Evolutionary conservation across 23 red algal species (phyloP).

Genomic region (Gracilaria gracilis): DNA sequence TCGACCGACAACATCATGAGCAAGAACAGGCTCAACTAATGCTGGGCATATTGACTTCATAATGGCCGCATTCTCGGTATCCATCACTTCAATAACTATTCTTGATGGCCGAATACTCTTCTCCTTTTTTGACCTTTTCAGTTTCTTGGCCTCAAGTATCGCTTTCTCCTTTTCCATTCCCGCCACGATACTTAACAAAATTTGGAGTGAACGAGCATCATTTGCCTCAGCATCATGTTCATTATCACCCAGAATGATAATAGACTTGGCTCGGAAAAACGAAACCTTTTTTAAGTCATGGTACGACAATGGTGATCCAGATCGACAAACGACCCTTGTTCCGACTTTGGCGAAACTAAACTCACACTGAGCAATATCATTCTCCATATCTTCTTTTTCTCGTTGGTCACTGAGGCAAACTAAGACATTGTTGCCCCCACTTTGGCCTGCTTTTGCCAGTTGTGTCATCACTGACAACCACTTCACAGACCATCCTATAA

Average conservation of each 20-base stretch:
- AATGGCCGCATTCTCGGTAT: slow-evolving; percentile 69
- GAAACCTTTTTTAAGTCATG: slow-evolving; percentile 64
- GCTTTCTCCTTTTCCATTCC: slow-evolving; percentile 62
- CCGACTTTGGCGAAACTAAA: slow-evolving; percentile 65
- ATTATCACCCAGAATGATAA: slow-evolving; percentile 69
- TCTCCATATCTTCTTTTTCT: slow-evolving; percentile 77
- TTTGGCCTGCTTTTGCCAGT: slow-evolving; percentile 68
- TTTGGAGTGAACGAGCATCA: slow-evolving; percentile 64
- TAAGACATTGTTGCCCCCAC: slow-evolving; percentile 54
- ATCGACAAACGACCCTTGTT: slow-evolving; percentile 69
- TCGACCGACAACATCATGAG: slow-evolving; percentile 69
- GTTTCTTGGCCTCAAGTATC: slow-evolving; percentile 21
- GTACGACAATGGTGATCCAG: slow-evolving; percentile 62
- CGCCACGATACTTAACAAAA: slow-evolving; percentile 63
- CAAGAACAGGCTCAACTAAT: slow-evolving; percentile 65
- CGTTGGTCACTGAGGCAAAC: slow-evolving; percentile 69
- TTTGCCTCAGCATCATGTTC: slow-evolving; percentile 65
- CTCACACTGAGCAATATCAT: slow-evolving; percentile 71
- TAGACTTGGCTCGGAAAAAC: slow-evolving; percentile 56
- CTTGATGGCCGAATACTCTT: slow-evolving; percentile 33
- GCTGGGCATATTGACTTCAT: slow-evolving; percentile 71
- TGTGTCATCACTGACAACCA: slow-evolving; percentile 68
- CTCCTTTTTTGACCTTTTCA: slow-evolving; percentile 27
- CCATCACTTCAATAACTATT: slow-evolving; percentile 73
- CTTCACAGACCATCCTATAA: slow-evolving; percentile 75